Percentiles rank a stretch among this genome's conserved stretches.
These are phyloP conservation scores for Pythium brassicae DNA, from an alignment of 352 stramenopile species.

Conservation along the genomic window DNA sequence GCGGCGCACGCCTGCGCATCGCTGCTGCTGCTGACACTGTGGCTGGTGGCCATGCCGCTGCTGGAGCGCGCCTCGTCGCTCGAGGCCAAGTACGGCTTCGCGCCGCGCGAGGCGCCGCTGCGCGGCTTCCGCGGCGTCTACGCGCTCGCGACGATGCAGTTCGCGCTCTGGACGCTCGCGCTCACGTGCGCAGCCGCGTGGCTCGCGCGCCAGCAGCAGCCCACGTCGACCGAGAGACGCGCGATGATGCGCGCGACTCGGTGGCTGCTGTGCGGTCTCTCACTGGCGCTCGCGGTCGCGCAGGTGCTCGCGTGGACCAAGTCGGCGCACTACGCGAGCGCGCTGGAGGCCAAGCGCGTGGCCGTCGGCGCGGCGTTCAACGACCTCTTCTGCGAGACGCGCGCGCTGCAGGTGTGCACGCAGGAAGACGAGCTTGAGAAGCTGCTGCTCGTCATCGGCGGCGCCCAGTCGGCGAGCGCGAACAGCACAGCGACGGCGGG, in stretches of 20 bases:
- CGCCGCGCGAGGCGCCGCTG: neutral
- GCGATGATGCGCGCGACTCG: conserved; percentile 1
- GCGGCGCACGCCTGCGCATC: neutral
- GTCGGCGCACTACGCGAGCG: conserved; percentile 9
- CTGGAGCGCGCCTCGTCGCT: neutral
- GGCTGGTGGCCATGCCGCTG: conserved; percentile 1
- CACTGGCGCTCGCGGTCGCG: conserved; percentile 3
- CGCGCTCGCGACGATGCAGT: neutral
- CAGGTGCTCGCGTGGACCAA: conserved; percentile 10
- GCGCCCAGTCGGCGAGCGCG: neutral
- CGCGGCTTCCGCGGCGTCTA: conserved; percentile 1
- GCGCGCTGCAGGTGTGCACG: conserved; percentile 12
- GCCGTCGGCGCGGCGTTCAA: conserved; percentile 14
- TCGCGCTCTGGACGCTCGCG: conserved; percentile 5
- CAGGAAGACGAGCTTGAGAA: conserved; percentile 6
- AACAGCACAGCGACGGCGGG: neutral
- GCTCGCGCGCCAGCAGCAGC: neutral
- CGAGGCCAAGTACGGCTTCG: conserved; percentile 3
- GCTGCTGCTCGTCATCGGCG: conserved; percentile 10
- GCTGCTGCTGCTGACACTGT: conserved; percentile 3
- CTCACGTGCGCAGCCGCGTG: neutral
- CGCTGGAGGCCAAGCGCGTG: neutral
- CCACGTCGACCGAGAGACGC: too few species aligned
- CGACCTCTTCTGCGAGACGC: conserved; percentile 16
- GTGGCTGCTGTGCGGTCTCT: conserved; percentile 1